Evolutionary conservation across 495 filamentous ascomycete species (phyloP).

Genomic region (Hypoxylon fragiforme): DNA sequence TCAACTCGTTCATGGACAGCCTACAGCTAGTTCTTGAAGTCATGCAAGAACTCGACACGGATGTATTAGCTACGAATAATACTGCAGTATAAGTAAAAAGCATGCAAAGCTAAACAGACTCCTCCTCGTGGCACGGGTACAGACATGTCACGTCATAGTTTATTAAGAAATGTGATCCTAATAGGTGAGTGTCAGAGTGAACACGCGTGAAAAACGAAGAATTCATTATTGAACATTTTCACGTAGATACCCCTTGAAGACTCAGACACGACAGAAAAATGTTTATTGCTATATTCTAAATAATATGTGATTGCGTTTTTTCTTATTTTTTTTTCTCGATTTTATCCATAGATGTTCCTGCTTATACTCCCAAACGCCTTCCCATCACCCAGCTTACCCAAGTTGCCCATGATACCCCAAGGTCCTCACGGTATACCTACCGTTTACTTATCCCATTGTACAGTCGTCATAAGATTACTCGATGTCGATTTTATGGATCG

Average conservation of each 20-base stretch:
- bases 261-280: no score
- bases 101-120: background rate
- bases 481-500: conserved; percentile 64
- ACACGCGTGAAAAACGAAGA: conserved; percentile 7
- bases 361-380: conserved; percentile 19
- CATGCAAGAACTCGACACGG: conserved; percentile 86
- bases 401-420: background rate
- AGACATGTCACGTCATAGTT: background rate
- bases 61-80: conserved; percentile 61
- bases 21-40: conserved; percentile 79
- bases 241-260: no score
- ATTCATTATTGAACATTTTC: conserved; percentile 9
- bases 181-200: conserved; percentile 18
- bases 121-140: no score
- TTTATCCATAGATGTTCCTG: no score
- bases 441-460: background rate
- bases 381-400: no score
- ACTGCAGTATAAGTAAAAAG: conserved; percentile 9
- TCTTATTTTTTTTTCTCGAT: no score
- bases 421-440: background rate
- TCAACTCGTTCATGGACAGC: conserved; percentile 98
- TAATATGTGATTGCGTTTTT: no score
- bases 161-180: conserved; percentile 21
- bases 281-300: conserved; percentile 15
- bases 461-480: no score